Conservation (phyloP, 257 asterid species). For the Oldenlandia corymbosa region DNA sequence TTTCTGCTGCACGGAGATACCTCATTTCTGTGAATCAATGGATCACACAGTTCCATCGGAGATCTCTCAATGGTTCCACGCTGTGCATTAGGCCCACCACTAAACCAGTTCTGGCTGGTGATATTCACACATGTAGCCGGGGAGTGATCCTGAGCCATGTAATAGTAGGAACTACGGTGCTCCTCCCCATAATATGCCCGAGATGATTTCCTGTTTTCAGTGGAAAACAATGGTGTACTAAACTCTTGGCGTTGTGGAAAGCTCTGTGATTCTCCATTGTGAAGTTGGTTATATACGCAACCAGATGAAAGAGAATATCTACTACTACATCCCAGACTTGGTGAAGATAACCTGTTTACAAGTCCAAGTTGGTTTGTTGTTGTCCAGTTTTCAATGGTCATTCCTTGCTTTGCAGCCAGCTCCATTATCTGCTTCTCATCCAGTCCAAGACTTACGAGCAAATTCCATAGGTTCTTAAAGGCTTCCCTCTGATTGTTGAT, state of each 20-base stretch:
- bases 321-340: conserved; percentile 27
- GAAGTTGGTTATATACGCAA: conserved; percentile 27
- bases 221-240: conserved; percentile 32
- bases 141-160: conserved; percentile 41
- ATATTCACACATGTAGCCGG: conserved; percentile 27
- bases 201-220: conserved; percentile 33
- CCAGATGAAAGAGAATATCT: conserved; percentile 19
- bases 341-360: conserved; percentile 32
- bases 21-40: conserved; percentile 34
- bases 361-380: conserved; percentile 36
- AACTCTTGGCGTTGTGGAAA: conserved; percentile 41
- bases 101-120: conserved; percentile 32
- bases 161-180: conserved; percentile 44
- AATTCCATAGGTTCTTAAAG: conserved; percentile 64
- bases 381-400: conserved; percentile 52
- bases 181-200: conserved; percentile 41
- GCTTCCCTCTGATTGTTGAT: conserved; percentile 82
- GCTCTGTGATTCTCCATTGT: conserved; percentile 31
- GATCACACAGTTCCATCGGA: conserved; percentile 33
- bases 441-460: conserved; percentile 71
- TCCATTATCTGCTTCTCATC: conserved; percentile 70
- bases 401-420: conserved; percentile 63
- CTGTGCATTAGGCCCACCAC: conserved; percentile 31
- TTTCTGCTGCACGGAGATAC: conserved; percentile 31
- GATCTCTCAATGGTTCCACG: conserved; percentile 29